phyloP scores from a whole-genome alignment of 306 rosid genomes.

The Dryas drummondii region DNA sequence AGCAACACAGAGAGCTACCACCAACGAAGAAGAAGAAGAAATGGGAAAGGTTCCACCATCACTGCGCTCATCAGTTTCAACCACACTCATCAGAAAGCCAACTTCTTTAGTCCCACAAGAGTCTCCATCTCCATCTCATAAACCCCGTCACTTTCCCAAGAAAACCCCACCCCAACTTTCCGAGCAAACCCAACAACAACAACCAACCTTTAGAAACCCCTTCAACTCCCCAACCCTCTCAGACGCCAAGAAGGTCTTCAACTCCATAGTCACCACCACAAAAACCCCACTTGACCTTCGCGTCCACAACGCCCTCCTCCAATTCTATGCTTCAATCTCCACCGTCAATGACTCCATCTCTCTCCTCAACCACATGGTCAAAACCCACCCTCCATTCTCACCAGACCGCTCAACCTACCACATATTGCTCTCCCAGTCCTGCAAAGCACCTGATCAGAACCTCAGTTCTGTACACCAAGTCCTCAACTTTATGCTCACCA shows the following conservation, averaged over 20 bases:
- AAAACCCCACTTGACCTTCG: conserved; percentile 39
- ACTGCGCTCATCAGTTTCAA: conserved; percentile 53
- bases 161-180: conserved; percentile 29
- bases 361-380: conserved; percentile 69
- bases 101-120: conserved; percentile 32
- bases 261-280: conserved; percentile 40
- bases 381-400: conserved; percentile 52
- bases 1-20: not conserved
- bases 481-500: conserved; percentile 66
- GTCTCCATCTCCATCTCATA: conserved; percentile 26
- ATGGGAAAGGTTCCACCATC: conserved; percentile 76
- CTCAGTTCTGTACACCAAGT: conserved; percentile 59
- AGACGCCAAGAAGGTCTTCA: conserved; percentile 59
- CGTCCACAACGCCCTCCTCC: conserved; percentile 60
- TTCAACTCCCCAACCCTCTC: conserved; percentile 67
- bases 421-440: conserved; percentile 57
- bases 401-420: conserved; percentile 73
- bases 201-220: conserved; percentile 10
- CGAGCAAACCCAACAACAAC: conserved; percentile 9
- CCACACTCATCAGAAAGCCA: conserved; percentile 36
- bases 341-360: conserved; percentile 58
- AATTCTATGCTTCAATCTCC: conserved; percentile 66
- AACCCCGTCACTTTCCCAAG: conserved; percentile 33
- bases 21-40: conserved; percentile 11
- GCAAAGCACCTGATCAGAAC: conserved; percentile 39